These are phyloP conservation scores for Claviceps sp. DNA, from an alignment of 2,329 filamentous ascomycete species.

Conservation along the genomic window DNA sequence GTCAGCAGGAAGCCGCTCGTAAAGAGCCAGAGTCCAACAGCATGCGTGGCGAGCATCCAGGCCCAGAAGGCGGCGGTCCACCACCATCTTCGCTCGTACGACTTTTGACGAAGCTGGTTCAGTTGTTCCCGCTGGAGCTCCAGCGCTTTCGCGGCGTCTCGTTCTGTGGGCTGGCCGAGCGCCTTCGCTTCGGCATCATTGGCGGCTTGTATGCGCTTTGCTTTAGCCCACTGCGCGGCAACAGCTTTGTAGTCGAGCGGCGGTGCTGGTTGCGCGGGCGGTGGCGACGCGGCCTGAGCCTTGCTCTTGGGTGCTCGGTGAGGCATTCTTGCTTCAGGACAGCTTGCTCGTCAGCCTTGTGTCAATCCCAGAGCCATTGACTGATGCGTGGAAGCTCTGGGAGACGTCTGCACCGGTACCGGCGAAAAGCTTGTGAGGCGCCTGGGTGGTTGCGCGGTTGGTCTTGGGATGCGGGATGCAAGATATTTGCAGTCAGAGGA, in stretches of 20 bases:
- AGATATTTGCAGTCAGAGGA: background rate
- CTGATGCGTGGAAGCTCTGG: constrained; percentile 6
- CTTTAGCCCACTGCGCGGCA: constrained; percentile 38
- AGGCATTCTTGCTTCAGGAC: constrained; percentile 14
- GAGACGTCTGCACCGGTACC: background rate
- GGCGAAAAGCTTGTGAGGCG: background rate
- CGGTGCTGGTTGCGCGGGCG: constrained; percentile 5
- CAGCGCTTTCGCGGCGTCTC: constrained; percentile 22
- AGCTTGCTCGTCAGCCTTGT: constrained; percentile 3
- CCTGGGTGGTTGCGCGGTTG: background rate
- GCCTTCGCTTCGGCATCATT: constrained; percentile 22
- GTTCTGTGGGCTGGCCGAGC: constrained; percentile 18
- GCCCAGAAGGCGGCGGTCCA: constrained; percentile 55
- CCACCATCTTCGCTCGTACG: constrained; percentile 38
- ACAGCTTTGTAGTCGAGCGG: constrained; percentile 37
- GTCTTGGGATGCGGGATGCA: background rate
- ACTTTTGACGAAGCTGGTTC: constrained; percentile 32
- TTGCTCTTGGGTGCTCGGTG: constrained; percentile 13
- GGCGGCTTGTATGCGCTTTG: constrained; percentile 34
- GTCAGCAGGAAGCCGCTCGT: constrained; percentile 91
- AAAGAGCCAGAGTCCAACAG: constrained; percentile 77
- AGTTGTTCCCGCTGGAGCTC: constrained; percentile 33
- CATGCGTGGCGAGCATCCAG: constrained; percentile 61
- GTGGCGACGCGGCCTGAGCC: constrained; percentile 11
- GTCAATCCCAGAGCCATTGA: constrained; percentile 16